Base-by-base conservation (phyloP, 2,329 filamentous ascomycete genomes). In the Aspergillus fumigatiaffinis region DNA sequence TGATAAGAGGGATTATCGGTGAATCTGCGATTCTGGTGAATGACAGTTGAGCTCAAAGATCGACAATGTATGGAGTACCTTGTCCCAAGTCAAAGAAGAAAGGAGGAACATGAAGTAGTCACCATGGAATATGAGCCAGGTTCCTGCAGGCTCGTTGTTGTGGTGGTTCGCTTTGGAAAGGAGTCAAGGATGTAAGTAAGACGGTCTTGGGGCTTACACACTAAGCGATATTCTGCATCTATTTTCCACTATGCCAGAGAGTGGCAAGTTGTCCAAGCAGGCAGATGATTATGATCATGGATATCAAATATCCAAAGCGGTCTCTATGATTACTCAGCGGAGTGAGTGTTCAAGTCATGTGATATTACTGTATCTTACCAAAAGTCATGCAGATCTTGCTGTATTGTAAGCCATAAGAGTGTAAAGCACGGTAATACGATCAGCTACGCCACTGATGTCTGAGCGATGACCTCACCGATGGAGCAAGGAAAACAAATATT, bases 381-480 rank as follows among this genome's bases (percentile, higher is more conserved):
- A 20, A 21, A 10, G 21, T 21, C 2, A 23, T 46, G 21, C 42
- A 20, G 3, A 1, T 12, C 20, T 46, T 46, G 10, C 42, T 4
- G 20, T 9, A 3, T 4, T 2, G 42, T 17, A 46, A 12, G 20
- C 20, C 21, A 23, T 9, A 1, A 46, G 21, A 1, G 3, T 46
- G 42, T 23, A 14, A 46, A 46, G 8, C 8, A 20, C 4, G 3
- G 25, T 51, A 56, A 38, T 21, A 28, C 20, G 20, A 4, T 55
- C 57, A 58, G 53, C 9, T 57, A 48, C 29, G 48, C 53, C 57
- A 60, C 56, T 2, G 42, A 46, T 52, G 49, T 48, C 17, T 54
- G 26, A 28, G 51, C 58, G 57, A 68, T 68, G 66, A 68, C 65
- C 66, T 68, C 66, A 68, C 63, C 60, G 56, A 48, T 51, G 23